phyloP scores from a whole-genome alignment of 148 eudicot genomes.

The Pouteria glomerata region DNA sequence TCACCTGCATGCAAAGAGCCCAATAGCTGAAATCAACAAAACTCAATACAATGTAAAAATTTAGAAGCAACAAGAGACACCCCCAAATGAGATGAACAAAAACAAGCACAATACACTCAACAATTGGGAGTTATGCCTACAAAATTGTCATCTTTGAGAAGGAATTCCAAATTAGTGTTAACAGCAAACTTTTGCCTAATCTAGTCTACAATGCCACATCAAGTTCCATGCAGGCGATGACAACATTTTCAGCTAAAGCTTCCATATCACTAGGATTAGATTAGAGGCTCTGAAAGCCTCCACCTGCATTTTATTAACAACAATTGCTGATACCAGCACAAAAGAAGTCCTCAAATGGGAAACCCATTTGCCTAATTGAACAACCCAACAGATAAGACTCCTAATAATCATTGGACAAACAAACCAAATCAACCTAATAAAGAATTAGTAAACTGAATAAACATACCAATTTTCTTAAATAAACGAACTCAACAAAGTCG shows the following conservation, averaged over 20 bases:
- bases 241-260: not conserved
- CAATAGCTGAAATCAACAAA: not conserved
- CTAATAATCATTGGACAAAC: not conserved
- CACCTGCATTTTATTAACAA: too few relatives aligned
- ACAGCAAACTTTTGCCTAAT: not conserved
- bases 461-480: not conserved
- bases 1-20: conserved; percentile 52
- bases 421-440: too few relatives aligned
- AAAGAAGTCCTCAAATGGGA: not conserved
- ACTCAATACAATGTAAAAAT: not conserved
- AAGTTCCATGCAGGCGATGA: not conserved
- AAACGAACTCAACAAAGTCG: not conserved
- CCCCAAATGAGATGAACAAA: not conserved
- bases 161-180: not conserved
- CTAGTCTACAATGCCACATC: too few relatives aligned
- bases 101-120: not conserved
- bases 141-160: not conserved
- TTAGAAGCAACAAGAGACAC: not conserved
- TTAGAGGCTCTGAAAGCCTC: not conserved
- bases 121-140: not conserved
- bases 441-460: too few relatives aligned
- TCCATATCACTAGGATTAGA: not conserved
- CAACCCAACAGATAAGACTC: not conserved
- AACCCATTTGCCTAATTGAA: not conserved
- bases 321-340: too few relatives aligned